Evolutionary conservation across 345 rosid species (phyloP).

Genomic region (Nephelium lappaceum): DNA sequence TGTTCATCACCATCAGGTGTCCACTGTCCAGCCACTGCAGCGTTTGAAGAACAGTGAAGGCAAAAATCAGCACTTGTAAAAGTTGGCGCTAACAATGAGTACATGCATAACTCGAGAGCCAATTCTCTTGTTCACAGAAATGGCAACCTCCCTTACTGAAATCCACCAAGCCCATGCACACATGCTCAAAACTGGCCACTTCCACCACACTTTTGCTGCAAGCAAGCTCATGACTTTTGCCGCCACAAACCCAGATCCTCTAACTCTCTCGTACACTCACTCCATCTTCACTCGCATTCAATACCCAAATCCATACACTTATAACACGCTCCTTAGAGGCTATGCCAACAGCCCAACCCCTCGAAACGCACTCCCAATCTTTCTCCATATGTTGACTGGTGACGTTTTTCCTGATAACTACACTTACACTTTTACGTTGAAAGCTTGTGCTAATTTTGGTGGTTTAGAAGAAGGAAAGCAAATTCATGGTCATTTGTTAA

Average conservation of each 20-base stretch:
- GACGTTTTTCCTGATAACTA: constrained; percentile 43
- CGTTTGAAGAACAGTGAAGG: neutral
- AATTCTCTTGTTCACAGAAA: constrained; percentile 35
- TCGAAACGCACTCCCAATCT: constrained; percentile 29
- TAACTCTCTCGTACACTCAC: constrained; percentile 46
- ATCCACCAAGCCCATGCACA: constrained; percentile 51
- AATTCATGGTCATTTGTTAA: constrained; percentile 39
- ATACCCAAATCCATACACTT: constrained; percentile 43
- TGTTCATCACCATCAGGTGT: neutral
- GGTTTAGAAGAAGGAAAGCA: constrained; percentile 48
- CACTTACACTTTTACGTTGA: constrained; percentile 46
- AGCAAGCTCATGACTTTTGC: constrained; percentile 48
- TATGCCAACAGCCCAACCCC: constrained; percentile 44
- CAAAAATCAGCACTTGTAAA: neutral
- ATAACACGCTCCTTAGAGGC: constrained; percentile 45
- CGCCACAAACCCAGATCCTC: constrained; percentile 38
- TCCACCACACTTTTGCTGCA: constrained; percentile 33
- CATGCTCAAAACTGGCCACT: constrained; percentile 48
- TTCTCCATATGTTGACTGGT: constrained; percentile 41
- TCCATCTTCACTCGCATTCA: constrained; percentile 38
- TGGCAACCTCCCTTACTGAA: constrained; percentile 37
- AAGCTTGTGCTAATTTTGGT: constrained; percentile 46
- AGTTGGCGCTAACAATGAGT: constrained; percentile 25
- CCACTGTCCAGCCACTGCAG: neutral
- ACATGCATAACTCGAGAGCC: constrained; percentile 20